Conservation (phyloP, 2,329 filamentous ascomycete genomes). For the Penicillium olsonii region DNA sequence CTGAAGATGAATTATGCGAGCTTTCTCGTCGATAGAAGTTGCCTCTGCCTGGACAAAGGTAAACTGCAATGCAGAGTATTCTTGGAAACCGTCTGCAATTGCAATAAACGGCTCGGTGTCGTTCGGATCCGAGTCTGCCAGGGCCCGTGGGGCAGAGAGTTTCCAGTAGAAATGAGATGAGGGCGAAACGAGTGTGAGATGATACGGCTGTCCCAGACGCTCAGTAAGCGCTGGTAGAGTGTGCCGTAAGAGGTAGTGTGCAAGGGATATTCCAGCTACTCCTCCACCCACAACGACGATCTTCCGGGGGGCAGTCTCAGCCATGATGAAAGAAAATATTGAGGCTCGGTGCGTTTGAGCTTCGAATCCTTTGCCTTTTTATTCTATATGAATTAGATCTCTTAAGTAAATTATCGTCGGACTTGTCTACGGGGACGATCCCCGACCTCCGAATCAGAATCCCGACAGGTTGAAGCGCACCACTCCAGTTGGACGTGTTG, state of each 20-base stretch:
- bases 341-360: neutral
- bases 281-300: neutral
- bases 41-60: neutral
- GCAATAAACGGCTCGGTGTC: neutral
- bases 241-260: neutral
- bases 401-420: neutral
- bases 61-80: neutral
- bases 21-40: neutral
- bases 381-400: neutral
- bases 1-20: neutral
- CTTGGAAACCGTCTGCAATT: neutral
- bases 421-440: too few relatives aligned
- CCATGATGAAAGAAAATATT: neutral
- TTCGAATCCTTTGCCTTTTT: too few relatives aligned
- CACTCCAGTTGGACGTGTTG: neutral
- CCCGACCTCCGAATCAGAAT: too few relatives aligned
- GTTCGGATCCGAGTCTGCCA: neutral
- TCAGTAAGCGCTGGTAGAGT: neutral
- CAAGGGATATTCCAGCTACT: neutral
- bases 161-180: neutral
- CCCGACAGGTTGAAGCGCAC: too few relatives aligned
- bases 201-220: neutral
- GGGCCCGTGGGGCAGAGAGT: neutral
- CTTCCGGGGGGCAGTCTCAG: neutral
- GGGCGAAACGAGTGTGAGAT: neutral